phyloP scores from a whole-genome alignment of 73 alveolate genomes.

The Tetrahymena borealis region DNA sequence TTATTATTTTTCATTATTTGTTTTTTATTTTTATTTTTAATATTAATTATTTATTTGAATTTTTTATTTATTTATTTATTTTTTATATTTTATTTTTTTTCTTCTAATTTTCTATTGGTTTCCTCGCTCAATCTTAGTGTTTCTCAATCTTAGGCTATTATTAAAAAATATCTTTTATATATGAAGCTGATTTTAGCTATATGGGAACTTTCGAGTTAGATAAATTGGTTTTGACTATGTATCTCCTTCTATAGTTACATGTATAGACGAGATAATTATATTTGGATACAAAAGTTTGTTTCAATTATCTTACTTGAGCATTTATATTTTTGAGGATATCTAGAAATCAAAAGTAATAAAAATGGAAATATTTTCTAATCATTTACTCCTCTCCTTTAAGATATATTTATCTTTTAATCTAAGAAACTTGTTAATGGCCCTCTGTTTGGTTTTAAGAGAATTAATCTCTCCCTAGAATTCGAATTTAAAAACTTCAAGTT shows the following conservation, averaged over 20 bases:
- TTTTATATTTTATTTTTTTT: not conserved
- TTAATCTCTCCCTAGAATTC: not conserved
- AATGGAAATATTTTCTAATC: too few species aligned
- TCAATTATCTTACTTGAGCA: not conserved
- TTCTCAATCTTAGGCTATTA: not conserved
- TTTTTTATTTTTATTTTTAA: not conserved
- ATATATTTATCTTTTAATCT: too few species aligned
- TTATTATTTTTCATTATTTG: not conserved
- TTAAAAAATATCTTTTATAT: not conserved
- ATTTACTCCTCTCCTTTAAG: too few species aligned
- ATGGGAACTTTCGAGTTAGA: not conserved
- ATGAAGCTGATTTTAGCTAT: not conserved
- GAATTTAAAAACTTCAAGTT: not conserved
- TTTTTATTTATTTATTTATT: not conserved
- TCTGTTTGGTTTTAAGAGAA: not conserved
- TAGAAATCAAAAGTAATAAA: too few species aligned
- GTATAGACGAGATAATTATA: not conserved
- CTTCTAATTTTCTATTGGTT: not conserved
- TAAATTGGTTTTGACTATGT: not conserved
- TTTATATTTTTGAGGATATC: too few species aligned
- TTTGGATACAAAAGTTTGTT: not conserved
- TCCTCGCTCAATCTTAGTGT: conserved; percentile 3
- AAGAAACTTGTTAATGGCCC: not conserved
- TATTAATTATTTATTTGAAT: not conserved
- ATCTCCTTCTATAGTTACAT: not conserved